A percentile compares a stretch with the other conserved stretches of the same genome.
phyloP scores from a whole-genome alignment of 2,329 filamentous ascomycete genomes.

The Colletotrichum zoysiae region DNA sequence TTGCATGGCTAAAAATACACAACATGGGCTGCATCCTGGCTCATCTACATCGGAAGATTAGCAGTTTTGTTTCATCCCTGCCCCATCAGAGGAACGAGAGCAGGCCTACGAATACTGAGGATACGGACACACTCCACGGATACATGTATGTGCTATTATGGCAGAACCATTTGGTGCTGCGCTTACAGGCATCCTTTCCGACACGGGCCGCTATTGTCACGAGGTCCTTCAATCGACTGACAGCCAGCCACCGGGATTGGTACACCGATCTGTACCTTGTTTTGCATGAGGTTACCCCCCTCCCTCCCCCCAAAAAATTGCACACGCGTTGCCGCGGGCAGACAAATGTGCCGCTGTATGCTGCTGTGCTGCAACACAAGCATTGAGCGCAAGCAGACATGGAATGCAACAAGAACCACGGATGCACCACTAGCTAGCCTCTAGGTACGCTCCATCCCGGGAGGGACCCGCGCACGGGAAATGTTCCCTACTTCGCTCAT shows the following conservation, averaged over 20 bases:
- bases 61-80: constrained; percentile 41
- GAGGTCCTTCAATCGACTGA: not conserved
- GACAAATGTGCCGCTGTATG: not conserved
- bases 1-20: constrained; percentile 41
- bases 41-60: constrained; percentile 42
- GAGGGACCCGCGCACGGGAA: constrained; percentile 3
- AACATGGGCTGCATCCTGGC: constrained; percentile 38
- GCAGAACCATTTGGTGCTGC: not conserved
- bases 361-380: constrained; percentile 1
- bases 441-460: not conserved
- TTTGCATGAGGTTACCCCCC: constrained; percentile 16
- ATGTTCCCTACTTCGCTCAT: not conserved
- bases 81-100: constrained; percentile 38
- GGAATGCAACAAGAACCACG: not conserved
- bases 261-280: constrained; percentile 14
- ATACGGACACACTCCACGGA: not conserved
- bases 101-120: constrained; percentile 13
- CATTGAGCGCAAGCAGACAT: not conserved
- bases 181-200: not conserved
- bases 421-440: not conserved
- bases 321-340: constrained; percentile 24
- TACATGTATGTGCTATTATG: constrained; percentile 4
- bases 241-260: not conserved
- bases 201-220: not conserved
- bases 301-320: not conserved